Evolutionary conservation across 1,284 basidiomycete genomes (phyloP).

Genomic region (Malassezia globosa): DNA sequence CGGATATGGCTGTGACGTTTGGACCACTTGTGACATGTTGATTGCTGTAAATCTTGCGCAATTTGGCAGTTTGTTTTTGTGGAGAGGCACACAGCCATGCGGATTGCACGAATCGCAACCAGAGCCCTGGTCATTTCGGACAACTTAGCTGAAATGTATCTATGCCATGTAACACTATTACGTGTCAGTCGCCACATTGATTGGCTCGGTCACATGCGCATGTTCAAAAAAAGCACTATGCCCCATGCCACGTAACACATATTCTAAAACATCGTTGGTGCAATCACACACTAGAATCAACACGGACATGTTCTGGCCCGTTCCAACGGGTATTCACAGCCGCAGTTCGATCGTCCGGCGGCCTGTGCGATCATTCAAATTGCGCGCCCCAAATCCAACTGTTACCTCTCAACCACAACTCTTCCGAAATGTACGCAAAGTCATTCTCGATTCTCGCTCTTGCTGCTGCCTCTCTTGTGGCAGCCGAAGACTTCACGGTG

Average conservation of each 20-base stretch:
- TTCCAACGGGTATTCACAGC: background rate
- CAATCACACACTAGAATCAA: background rate
- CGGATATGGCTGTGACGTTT: too few relatives aligned
- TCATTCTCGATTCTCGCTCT: constrained; percentile 13
- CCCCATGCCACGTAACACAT: background rate
- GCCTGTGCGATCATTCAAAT: constrained; percentile 12
- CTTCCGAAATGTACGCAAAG: constrained; percentile 15
- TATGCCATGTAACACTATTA: too few relatives aligned
- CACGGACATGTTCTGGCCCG: background rate
- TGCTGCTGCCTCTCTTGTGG: constrained; percentile 14
- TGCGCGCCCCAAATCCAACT: background rate
- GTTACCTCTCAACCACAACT: background rate
- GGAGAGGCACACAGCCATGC: too few relatives aligned
- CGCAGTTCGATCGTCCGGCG: constrained; percentile 4
- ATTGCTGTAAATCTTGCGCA: too few relatives aligned
- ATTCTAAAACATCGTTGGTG: background rate
- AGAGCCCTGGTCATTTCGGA: too few relatives aligned
- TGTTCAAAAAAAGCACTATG: too few relatives aligned
- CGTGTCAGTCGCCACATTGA: too few relatives aligned
- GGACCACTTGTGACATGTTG: too few relatives aligned
- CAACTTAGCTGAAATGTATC: too few relatives aligned
- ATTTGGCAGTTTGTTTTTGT: too few relatives aligned
- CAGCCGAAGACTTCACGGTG: constrained; percentile 5
- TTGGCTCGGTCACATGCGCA: too few relatives aligned
- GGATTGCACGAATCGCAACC: too few relatives aligned